Conservation (phyloP, 2,329 filamentous ascomycete genomes). For the Phaeosphaeria sp. region DNA sequence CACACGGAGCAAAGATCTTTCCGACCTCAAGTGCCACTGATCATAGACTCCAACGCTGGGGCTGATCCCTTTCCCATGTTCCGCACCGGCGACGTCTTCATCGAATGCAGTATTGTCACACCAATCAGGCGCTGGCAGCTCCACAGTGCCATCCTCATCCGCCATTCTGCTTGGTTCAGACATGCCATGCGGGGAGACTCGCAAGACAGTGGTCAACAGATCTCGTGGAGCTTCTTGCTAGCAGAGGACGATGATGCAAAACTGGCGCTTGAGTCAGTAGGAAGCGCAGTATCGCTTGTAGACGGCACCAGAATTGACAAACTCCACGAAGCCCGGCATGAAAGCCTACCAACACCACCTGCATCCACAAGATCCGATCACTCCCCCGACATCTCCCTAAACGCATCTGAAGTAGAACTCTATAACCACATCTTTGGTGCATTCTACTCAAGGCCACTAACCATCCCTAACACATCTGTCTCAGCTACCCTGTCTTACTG, state of each 20-base stretch:
- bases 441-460: constrained; percentile 31
- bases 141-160: constrained; percentile 15
- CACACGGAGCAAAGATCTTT: background rate
- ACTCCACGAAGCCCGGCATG: background rate
- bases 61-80: constrained; percentile 11
- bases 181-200: background rate
- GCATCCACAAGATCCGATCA: background rate
- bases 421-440: constrained; percentile 33
- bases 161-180: constrained; percentile 22
- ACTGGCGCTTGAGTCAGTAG: constrained; percentile 1
- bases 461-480: constrained; percentile 19
- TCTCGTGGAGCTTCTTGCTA: constrained; percentile 6
- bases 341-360: background rate
- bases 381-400: too few species aligned
- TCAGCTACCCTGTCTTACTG: constrained; percentile 27
- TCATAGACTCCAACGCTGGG: background rate
- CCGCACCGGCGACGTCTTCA: constrained; percentile 6
- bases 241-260: constrained; percentile 3
- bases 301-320: background rate
- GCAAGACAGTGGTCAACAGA: background rate
- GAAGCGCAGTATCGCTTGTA: background rate
- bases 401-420: background rate
- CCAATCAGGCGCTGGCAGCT: constrained; percentile 16
- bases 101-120: background rate
- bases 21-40: background rate